phyloP scores from a whole-genome alignment of 768 basidiomycete genomes.

The Agrocybe chaxingu region DNA sequence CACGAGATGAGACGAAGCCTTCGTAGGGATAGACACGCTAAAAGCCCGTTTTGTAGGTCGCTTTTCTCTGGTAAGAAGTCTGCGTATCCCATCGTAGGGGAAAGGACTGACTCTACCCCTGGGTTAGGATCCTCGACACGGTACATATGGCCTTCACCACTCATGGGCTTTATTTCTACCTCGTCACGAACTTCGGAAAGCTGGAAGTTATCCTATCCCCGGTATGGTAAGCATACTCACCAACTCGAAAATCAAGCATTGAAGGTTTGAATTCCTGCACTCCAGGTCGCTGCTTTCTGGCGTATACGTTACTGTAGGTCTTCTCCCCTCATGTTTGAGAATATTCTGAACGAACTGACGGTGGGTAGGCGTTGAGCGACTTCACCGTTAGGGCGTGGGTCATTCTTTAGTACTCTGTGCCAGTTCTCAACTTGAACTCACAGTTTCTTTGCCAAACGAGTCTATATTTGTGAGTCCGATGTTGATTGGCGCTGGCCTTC shows the following conservation, averaged over 20 bases:
- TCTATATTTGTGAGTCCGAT: constrained; percentile 13
- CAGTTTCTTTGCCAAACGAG: constrained; percentile 20
- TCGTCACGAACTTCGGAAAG: constrained; percentile 17
- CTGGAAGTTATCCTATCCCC: constrained; percentile 12
- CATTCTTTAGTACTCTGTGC: not conserved
- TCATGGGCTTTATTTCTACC: constrained; percentile 18
- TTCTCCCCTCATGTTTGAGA: not conserved
- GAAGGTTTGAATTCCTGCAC: not conserved
- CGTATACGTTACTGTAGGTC: constrained; percentile 20
- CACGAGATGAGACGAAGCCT: not conserved
- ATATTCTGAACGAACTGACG: not conserved
- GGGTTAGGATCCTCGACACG: constrained; percentile 14
- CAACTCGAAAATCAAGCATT: too few relatives aligned
- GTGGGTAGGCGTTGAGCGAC: constrained; percentile 17
- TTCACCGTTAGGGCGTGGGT: constrained; percentile 18
- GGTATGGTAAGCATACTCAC: constrained; percentile 11
- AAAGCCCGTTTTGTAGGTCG: constrained; percentile 7
- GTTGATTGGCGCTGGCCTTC: too few relatives aligned
- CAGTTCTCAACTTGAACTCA: not conserved
- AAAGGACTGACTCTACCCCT: too few relatives aligned
- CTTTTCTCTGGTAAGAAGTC: constrained; percentile 10
- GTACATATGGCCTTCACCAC: constrained; percentile 15
- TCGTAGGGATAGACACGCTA: not conserved
- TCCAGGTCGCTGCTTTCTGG: constrained; percentile 18
- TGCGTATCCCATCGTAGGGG: too few relatives aligned